Base-by-base conservation (phyloP, 352 stramenopile genomes). In the Bremia lactucae region DNA sequence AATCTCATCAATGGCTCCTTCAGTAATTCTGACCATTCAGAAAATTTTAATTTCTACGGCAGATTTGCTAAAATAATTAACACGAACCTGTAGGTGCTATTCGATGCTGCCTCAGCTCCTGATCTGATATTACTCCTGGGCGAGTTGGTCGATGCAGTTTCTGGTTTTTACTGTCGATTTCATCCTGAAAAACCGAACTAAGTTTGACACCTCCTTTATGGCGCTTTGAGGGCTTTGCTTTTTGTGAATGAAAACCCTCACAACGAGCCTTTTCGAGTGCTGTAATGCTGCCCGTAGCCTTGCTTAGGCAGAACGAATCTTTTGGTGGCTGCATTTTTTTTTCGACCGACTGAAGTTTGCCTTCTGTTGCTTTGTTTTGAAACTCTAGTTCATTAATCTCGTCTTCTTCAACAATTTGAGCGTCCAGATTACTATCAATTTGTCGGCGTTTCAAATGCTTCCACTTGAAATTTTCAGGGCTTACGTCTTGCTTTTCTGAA, bases 61-160 rank as follows among this genome's bases (percentile, higher is more conserved):
- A 31, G 3, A 18, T 39, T 24, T 19, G 26, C 13, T 3, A 20
- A 45, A 36, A 4, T 18, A 14, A 14, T 13, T 9, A 49, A 9
- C 9, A 49, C 13, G 8, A 60, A 80, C 73, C 65, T 65, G 56
- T 29, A 9, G 29, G 22, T 25, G 51, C 3, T 4, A 75, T 36
- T 3, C 61, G 59, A n/a, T 63, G 62, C 1, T 54, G 64, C 15
- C 65, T 51, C n/a, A 87, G 48, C 38, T 87, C 78, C 4, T 39
- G 57, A 20, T 66, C 46, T 2, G 75, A 80, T 22, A 87, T 84
- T 4, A 87, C 68, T 16, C 72, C 75, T 13, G 61, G 68, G 16
- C 53, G 58, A 21, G 21, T 37, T 33, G 36, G 28, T 42, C 48
- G 45, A 4, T 37, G 25, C 15, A 13, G 5, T 13, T 31, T 5